These are phyloP conservation scores for Brassica cretica DNA, from an alignment of 345 rosid genomes.

Conservation along the genomic window DNA sequence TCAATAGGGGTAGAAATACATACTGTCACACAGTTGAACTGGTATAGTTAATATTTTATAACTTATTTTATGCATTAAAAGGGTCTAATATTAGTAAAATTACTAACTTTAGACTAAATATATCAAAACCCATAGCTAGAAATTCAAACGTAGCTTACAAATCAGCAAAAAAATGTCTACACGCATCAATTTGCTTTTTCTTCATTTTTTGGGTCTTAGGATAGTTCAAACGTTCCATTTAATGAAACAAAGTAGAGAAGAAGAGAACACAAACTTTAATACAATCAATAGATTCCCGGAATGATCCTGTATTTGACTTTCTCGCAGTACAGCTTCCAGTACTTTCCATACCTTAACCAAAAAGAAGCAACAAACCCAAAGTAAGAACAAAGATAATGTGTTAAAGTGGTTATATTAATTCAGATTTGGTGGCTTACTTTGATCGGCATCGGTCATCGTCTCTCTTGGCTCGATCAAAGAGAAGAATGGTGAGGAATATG, in stretches of 20 bases:
- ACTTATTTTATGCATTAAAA: background rate
- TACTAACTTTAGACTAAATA: background rate
- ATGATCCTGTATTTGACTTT: slow-evolving; percentile 71
- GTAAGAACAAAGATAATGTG: background rate
- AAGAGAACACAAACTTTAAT: background rate
- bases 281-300: slow-evolving; percentile 74
- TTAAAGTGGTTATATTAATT: background rate
- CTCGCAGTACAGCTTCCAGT: slow-evolving; percentile 75
- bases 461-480: slow-evolving; percentile 91
- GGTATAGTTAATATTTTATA: background rate
- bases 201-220: background rate
- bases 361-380: background rate
- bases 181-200: background rate
- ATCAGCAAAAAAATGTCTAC: slow-evolving; percentile 14
- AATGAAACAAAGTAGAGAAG: slow-evolving; percentile 19
- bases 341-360: slow-evolving; percentile 75
- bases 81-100: background rate
- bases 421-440: slow-evolving; percentile 61
- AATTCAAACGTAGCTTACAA: background rate
- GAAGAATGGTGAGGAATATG: slow-evolving; percentile 79
- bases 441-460: slow-evolving; percentile 93
- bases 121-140: background rate
- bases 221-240: slow-evolving; percentile 21
- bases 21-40: background rate
- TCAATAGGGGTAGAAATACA: background rate